Evolutionary conservation across 169 alveolate species (phyloP).

Genomic region (Plasmodium sp.): DNA sequence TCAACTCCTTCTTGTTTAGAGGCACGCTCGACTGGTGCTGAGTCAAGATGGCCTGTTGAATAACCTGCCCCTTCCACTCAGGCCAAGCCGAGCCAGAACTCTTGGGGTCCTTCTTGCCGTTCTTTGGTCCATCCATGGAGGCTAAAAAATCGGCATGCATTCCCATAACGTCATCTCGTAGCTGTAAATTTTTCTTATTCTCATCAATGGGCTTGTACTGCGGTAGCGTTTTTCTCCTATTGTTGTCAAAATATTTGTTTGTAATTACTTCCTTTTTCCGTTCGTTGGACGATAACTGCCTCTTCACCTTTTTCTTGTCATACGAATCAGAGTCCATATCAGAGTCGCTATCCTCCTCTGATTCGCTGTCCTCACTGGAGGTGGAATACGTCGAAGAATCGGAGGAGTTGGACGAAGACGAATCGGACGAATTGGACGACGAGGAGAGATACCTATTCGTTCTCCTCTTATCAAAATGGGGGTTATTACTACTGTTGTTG

Average conservation of each 20-base stretch:
- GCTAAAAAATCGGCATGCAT: conserved; percentile 89
- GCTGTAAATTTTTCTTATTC: conserved; percentile 79
- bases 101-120: conserved; percentile 70
- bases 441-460: conserved; percentile 55
- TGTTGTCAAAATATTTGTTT: conserved; percentile 40
- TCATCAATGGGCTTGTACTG: conserved; percentile 89
- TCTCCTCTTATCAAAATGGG: conserved; percentile 50
- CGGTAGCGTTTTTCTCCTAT: conserved; percentile 78
- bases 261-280: conserved; percentile 52
- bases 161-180: conserved; percentile 89
- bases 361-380: conserved; percentile 81
- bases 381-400: conserved; percentile 79
- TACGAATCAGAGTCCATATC: conserved; percentile 76
- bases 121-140: conserved; percentile 82
- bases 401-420: conserved; percentile 61
- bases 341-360: conserved; percentile 76
- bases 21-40: conserved; percentile 91
- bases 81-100: conserved; percentile 91
- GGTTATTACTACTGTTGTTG: conserved; percentile 18
- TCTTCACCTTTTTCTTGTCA: conserved; percentile 22
- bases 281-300: conserved; percentile 72
- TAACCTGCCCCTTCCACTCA: conserved; percentile 94
- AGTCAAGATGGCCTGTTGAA: conserved; percentile 91
- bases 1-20: conserved; percentile 88
- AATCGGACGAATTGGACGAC: conserved; percentile 55